Conservation (phyloP, 345 rosid species). For the Fremontodendron californicum region DNA sequence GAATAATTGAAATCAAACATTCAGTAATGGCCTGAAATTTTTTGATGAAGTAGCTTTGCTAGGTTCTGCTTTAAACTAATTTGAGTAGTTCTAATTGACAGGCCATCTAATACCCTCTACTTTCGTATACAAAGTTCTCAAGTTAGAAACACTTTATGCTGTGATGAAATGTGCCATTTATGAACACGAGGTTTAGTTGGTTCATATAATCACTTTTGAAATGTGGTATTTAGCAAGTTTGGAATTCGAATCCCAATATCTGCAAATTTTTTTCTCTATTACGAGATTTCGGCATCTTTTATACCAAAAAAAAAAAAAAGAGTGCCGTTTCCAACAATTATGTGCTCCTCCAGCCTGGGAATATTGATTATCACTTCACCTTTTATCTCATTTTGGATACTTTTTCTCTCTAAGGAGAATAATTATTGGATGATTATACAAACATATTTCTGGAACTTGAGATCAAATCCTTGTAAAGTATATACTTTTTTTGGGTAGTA, state of each 20-base stretch:
- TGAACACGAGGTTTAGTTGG: too few species aligned
- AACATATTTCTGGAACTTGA: background rate
- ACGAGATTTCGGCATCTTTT: too few species aligned
- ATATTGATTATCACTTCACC: background rate
- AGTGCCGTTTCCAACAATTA: background rate
- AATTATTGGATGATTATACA: background rate
- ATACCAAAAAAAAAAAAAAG: too few species aligned
- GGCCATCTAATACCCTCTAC: background rate
- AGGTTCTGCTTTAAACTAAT: background rate
- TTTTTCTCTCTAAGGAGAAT: background rate
- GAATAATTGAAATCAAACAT: background rate
- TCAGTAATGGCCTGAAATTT: background rate
- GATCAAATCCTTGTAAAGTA: background rate
- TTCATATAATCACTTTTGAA: too few species aligned
- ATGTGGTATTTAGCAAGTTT: too few species aligned
- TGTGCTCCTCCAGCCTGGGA: background rate
- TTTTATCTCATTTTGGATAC: background rate
- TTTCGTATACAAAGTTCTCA: background rate
- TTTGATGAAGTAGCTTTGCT: background rate
- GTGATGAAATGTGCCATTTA: background rate
- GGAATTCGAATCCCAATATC: too few species aligned
- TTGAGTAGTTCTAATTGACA: slow-evolving; percentile 7
- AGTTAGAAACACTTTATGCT: background rate
- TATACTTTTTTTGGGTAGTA: too few species aligned
- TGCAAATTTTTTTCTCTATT: too few species aligned